A percentile compares a stretch with the other conserved stretches of the same genome.
These are phyloP conservation scores for Calonectria honghensis DNA, from an alignment of 2,329 filamentous ascomycete species.

Conservation along the genomic window DNA sequence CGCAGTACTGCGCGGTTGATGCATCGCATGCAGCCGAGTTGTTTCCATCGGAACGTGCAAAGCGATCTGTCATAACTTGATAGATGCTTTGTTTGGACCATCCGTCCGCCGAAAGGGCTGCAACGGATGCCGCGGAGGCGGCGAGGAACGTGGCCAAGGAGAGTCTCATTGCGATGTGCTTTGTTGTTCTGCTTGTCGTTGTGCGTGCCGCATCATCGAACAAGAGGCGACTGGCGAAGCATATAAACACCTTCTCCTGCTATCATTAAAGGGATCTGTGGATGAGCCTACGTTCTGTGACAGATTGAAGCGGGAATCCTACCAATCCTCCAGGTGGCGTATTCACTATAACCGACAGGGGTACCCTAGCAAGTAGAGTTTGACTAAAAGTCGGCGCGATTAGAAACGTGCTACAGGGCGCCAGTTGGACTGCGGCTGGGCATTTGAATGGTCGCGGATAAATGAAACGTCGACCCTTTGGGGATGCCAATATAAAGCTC, in stretches of 20 bases:
- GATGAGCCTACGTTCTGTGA: background rate
- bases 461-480: constrained; percentile 17
- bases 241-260: constrained; percentile 1
- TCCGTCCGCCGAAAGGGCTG: constrained; percentile 34
- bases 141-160: constrained; percentile 2
- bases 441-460: constrained; percentile 15
- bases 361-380: constrained; percentile 24
- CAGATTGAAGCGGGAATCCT: constrained; percentile 19
- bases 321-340: constrained; percentile 27
- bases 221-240: background rate
- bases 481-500: constrained; percentile 12
- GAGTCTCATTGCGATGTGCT: constrained; percentile 36
- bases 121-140: constrained; percentile 17
- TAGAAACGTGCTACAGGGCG: constrained; percentile 27
- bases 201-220: background rate
- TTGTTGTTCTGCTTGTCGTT: background rate
- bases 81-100: constrained; percentile 45
- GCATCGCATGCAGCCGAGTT: constrained; percentile 36
- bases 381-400: constrained; percentile 38
- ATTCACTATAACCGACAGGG: constrained; percentile 16
- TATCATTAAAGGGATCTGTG: constrained; percentile 6
- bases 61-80: constrained; percentile 43
- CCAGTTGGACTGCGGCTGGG: background rate
- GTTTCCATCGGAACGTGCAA: constrained; percentile 40
- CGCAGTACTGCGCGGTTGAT: constrained; percentile 38